phyloP scores from a whole-genome alignment of 345 rosid species.

The Populus euphratica region DNA sequence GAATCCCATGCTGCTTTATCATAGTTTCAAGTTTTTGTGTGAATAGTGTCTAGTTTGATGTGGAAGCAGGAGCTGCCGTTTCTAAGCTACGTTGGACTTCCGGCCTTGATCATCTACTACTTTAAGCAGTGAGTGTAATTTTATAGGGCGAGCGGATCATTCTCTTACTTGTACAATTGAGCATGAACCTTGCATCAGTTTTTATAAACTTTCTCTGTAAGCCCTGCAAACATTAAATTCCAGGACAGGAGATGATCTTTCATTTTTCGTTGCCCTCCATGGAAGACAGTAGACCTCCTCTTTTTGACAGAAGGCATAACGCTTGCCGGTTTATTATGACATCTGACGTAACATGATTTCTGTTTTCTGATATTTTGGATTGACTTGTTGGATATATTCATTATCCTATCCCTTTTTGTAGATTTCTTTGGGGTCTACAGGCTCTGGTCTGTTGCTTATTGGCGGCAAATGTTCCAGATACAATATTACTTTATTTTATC shows the following conservation, averaged over 20 bases:
- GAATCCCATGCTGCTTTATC: background rate
- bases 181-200: background rate
- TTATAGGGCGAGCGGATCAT: background rate
- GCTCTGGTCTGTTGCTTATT: background rate
- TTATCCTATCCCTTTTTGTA: no score
- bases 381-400: background rate
- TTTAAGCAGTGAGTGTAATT: no score
- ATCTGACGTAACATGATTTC: constrained; percentile 5
- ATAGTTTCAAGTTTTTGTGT: background rate
- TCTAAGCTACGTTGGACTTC: background rate
- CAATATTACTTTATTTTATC: no score
- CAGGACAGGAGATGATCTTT: background rate
- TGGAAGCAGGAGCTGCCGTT: background rate
- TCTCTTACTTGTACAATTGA: background rate
- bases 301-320: background rate
- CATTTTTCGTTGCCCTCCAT: background rate
- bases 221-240: background rate
- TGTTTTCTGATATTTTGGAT: background rate
- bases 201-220: background rate
- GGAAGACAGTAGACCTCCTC: background rate
- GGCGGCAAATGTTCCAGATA: background rate
- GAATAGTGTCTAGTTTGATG: background rate
- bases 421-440: background rate
- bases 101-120: background rate
- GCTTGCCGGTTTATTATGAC: background rate